Evolutionary conservation across 108 stramenopile genomes (phyloP), one percentile per base, ranked within the genome.

Genomic region (Pseudonitzschia multiseries): DNA sequence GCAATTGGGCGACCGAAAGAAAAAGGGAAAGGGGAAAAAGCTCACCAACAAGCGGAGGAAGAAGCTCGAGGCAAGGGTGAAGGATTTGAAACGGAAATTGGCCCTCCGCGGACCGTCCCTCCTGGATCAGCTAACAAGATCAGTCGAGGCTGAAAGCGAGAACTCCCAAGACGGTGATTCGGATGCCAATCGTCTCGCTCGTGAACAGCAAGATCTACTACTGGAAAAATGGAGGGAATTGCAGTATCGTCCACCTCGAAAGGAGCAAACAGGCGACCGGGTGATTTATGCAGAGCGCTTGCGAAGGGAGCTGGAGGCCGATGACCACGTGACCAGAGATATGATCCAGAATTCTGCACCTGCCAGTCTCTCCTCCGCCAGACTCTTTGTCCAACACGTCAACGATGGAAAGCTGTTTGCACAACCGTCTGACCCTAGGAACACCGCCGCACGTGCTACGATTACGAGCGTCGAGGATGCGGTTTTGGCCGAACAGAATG

Each of bases 201-300:
- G 66, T 18, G 48, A 67, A 27, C 64, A 74, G 69, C 73, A 78
- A 75, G 69, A 82, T 46, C 50, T 54, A 15, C 63, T 90, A 22
- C 57, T 87, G 65, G 54, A 70, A 14, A 66, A 72, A 67, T 90
- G 83, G 85, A 73, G 82, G 68, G 76, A 84, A 33, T 27, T 78
- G 12, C 84, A 82, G 27, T 53, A 81, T 21, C 33, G 54, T 14
- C 70, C 79, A 4, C 36, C 61, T 2, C 78, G 77, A 12, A 67
- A 79, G 33, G 90, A 91, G 74, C 75, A 80, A 57, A 91, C 87
- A 0, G 84, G 83, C 18, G 90, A 91, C 78, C 72, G 90, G 0
- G 66, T 90, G 8, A 75, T 90, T 21, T 76, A 84, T 18, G 85
- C 90, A 0, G 90, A 91, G 71, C 81, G 70, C 32, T 76, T 88